phyloP scores from a whole-genome alignment of 352 stramenopile species.

The Phytopythium sindhum region DNA sequence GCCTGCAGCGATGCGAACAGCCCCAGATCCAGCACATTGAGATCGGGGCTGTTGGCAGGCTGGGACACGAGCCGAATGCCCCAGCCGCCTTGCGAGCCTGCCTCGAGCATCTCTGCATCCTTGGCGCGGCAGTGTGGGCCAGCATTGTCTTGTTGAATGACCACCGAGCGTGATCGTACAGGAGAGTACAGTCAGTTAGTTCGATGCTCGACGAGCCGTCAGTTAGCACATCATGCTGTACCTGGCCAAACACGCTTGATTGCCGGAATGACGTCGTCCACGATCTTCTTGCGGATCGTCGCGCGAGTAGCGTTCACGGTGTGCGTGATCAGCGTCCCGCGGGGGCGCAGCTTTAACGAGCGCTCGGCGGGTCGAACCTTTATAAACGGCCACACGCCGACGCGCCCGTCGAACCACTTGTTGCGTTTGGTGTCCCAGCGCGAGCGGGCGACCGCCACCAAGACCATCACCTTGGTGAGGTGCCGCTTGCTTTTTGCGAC shows the following conservation, averaged over 20 bases:
- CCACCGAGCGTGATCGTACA: not conserved
- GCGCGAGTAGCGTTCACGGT: not conserved
- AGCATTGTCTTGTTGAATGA: conserved; percentile 11
- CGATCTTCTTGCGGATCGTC: conserved; percentile 1
- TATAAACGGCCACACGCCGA: conserved; percentile 15
- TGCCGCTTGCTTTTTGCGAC: conserved; percentile 8
- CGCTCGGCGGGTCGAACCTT: not conserved
- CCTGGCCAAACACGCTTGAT: conserved; percentile 4
- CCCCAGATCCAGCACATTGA: conserved; percentile 21
- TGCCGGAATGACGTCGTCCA: conserved; percentile 10
- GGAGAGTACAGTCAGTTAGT: not conserved
- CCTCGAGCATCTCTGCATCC: not conserved
- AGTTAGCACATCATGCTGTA: not conserved
- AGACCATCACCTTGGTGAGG: conserved; percentile 14
- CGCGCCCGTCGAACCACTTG: conserved; percentile 13
- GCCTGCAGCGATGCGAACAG: conserved; percentile 19
- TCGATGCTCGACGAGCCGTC: no score
- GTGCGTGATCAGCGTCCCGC: not conserved
- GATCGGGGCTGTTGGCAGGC: conserved; percentile 16
- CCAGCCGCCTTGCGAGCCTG: not conserved
- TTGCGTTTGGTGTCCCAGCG: conserved; percentile 9
- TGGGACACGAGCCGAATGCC: conserved; percentile 8
- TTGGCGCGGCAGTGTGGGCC: not conserved
- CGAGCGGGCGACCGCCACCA: conserved; percentile 12
- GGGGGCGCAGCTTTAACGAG: conserved; percentile 1